Evolutionary conservation across 768 basidiomycete species (phyloP).

Genomic region (Russula sp.): DNA sequence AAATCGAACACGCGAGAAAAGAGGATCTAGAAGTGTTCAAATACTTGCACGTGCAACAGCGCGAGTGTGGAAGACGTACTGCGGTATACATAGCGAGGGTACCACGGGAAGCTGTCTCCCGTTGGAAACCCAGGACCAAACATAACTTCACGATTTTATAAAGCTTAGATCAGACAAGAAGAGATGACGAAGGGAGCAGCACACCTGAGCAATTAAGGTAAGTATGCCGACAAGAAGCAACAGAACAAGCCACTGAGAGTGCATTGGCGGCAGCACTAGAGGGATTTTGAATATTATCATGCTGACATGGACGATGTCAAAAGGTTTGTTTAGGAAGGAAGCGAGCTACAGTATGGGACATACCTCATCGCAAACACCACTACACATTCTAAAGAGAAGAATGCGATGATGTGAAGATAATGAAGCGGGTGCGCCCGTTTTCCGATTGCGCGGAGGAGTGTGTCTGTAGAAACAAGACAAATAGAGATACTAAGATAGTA

Average conservation of each 20-base stretch:
- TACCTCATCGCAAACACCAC: slow-evolving; percentile 33
- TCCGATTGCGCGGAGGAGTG: slow-evolving; percentile 61
- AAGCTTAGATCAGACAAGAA: not conserved
- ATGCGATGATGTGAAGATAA: slow-evolving; percentile 55
- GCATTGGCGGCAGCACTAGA: slow-evolving; percentile 36
- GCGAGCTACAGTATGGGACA: not conserved
- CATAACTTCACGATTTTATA: slow-evolving; percentile 35
- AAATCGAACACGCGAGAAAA: slow-evolving; percentile 62
- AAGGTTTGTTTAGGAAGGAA: not conserved
- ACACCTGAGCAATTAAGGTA: slow-evolving; percentile 44
- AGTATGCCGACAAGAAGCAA: slow-evolving; percentile 47
- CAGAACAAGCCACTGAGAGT: slow-evolving; percentile 40
- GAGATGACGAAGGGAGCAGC: not conserved
- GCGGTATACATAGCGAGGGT: slow-evolving; percentile 56
- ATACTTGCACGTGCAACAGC: not conserved
- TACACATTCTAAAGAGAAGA: slow-evolving; percentile 56
- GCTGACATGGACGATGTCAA: slow-evolving; percentile 27
- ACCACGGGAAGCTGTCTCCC: slow-evolving; percentile 59
- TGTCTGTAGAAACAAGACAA: slow-evolving; percentile 32
- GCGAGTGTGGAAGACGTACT: slow-evolving; percentile 30
- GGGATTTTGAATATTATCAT: slow-evolving; percentile 39
- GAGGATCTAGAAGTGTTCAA: slow-evolving; percentile 43
- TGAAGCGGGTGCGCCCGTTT: slow-evolving; percentile 55
- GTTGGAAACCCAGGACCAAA: slow-evolving; percentile 55
- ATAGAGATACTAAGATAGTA: not conserved